Evolutionary conservation across 805 yeast species (phyloP).

Genomic region (Alloascoidea africana): DNA sequence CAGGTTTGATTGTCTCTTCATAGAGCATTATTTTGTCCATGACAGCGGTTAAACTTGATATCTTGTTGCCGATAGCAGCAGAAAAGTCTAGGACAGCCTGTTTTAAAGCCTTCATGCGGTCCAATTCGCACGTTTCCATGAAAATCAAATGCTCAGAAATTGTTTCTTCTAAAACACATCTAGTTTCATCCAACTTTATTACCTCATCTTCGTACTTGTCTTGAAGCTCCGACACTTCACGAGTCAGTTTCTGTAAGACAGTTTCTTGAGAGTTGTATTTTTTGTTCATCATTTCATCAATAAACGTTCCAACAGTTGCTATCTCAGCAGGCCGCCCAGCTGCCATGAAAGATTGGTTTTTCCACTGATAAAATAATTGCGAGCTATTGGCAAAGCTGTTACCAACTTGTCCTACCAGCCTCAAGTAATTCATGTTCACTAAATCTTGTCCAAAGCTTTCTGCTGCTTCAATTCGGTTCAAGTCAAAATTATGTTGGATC

Average conservation of each 20-base stretch:
- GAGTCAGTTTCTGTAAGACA: conserved; percentile 31
- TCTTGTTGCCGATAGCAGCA: conserved; percentile 46
- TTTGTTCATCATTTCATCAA: conserved; percentile 14
- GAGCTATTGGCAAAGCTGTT: conserved; percentile 56
- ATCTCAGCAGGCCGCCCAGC: conserved; percentile 19
- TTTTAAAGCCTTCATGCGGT: conserved; percentile 61
- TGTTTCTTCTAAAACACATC: conserved; percentile 61
- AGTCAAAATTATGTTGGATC: conserved; percentile 32
- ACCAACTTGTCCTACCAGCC: conserved; percentile 48
- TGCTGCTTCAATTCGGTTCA: conserved; percentile 34
- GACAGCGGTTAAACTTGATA: conserved; percentile 38
- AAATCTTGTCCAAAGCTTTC: conserved; percentile 67
- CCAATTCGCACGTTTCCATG: conserved; percentile 73
- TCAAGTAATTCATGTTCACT: conserved; percentile 40
- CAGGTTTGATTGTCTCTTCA: conserved; percentile 62
- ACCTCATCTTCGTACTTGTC: conserved; percentile 37
- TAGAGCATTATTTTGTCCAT: conserved; percentile 45
- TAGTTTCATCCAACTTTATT: conserved; percentile 39
- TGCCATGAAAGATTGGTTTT: conserved; percentile 44
- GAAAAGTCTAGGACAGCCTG: conserved; percentile 62
- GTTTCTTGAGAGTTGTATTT: conserved; percentile 27
- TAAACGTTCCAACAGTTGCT: conserved; percentile 16
- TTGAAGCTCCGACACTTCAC: conserved; percentile 48
- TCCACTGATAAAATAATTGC: conserved; percentile 71
- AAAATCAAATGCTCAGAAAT: conserved; percentile 58